These are phyloP conservation scores for Aspergillus asperescens DNA, from an alignment of 495 filamentous ascomycete species.

Conservation along the genomic window DNA sequence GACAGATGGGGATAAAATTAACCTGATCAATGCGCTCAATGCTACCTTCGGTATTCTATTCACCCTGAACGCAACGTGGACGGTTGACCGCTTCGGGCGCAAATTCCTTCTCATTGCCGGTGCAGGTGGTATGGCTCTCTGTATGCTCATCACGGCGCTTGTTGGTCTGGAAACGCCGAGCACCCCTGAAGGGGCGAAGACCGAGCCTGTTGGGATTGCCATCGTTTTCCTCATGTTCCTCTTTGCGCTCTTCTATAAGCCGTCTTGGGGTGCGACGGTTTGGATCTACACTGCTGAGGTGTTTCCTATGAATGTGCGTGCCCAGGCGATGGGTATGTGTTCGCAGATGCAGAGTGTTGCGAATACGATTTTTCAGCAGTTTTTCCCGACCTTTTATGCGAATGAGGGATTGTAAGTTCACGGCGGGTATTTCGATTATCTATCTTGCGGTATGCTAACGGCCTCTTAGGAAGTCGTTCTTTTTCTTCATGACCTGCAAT, in stretches of 20 bases:
- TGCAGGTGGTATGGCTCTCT: slow-evolving; percentile 62
- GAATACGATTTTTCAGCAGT: slow-evolving; percentile 58
- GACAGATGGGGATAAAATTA: slow-evolving; percentile 45
- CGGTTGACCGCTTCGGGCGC: slow-evolving; percentile 62
- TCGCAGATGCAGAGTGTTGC: slow-evolving; percentile 62
- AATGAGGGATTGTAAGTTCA: slow-evolving; percentile 49
- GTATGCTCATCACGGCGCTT: slow-evolving; percentile 59
- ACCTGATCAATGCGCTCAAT: slow-evolving; percentile 62
- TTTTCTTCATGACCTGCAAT: slow-evolving; percentile 49
- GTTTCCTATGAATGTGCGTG: slow-evolving; percentile 62
- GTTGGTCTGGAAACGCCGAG: slow-evolving; percentile 56
- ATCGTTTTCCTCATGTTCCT: slow-evolving; percentile 59
- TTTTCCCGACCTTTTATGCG: slow-evolving; percentile 59
- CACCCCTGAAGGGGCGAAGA: slow-evolving; percentile 42
- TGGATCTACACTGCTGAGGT: slow-evolving; percentile 65
- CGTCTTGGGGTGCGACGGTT: slow-evolving; percentile 60
- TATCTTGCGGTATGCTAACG: neutral
- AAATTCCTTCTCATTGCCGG: slow-evolving; percentile 63
- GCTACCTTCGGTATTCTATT: slow-evolving; percentile 64
- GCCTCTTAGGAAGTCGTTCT: slow-evolving; percentile 26
- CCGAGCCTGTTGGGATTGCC: slow-evolving; percentile 53
- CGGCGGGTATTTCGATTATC: too few relatives aligned
- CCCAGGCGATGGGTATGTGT: slow-evolving; percentile 61
- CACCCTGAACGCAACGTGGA: slow-evolving; percentile 66
- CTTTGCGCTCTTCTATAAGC: slow-evolving; percentile 61